A percentile compares a stretch with the other conserved stretches of the same genome.
These are phyloP conservation scores for Aspergillus calidoustus DNA, from an alignment of 2,329 filamentous ascomycete species.

Conservation along the genomic window DNA sequence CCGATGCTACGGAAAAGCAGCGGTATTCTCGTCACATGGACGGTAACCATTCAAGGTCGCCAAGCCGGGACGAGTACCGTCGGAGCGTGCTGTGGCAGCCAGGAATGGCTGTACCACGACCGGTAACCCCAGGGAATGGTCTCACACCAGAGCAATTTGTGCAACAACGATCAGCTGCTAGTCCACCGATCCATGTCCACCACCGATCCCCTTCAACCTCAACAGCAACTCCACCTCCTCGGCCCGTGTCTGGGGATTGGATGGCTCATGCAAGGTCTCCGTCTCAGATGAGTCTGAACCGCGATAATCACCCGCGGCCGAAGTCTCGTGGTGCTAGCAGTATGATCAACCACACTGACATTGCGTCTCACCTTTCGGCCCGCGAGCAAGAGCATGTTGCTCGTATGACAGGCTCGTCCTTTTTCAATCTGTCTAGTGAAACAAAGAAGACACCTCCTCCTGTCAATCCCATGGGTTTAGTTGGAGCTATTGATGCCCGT, in stretches of 20 bases:
- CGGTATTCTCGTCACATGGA: constrained; percentile 30
- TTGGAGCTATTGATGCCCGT: constrained; percentile 78
- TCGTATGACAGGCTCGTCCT: constrained; percentile 74
- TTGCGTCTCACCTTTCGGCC: constrained; percentile 71
- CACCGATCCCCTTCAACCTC: constrained; percentile 62
- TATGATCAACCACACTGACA: constrained; percentile 56
- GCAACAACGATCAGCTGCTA: constrained; percentile 70
- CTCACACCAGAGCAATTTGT: constrained; percentile 84
- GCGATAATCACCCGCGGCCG: constrained; percentile 32
- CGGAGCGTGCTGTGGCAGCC: constrained; percentile 82
- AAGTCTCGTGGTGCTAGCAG: constrained; percentile 63
- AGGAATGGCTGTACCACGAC: constrained; percentile 57
- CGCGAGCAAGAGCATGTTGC: constrained; percentile 90
- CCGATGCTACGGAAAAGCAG: constrained; percentile 39
- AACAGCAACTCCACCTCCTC: constrained; percentile 40
- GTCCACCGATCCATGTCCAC: constrained; percentile 63
- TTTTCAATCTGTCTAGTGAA: constrained; percentile 68
- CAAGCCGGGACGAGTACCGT: constrained; percentile 57
- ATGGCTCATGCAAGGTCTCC: constrained; percentile 36
- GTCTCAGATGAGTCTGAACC: constrained; percentile 37
- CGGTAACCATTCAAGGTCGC: constrained; percentile 43
- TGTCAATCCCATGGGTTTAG: constrained; percentile 63
- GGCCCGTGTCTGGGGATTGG: constrained; percentile 47
- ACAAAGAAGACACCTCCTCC: constrained; percentile 57
- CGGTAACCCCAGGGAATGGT: constrained; percentile 54